A percentile compares a stretch with the other conserved stretches of the same genome.
Evolutionary conservation across 352 stramenopile genomes (phyloP).

Genomic region (Pythium dissotocum): DNA sequence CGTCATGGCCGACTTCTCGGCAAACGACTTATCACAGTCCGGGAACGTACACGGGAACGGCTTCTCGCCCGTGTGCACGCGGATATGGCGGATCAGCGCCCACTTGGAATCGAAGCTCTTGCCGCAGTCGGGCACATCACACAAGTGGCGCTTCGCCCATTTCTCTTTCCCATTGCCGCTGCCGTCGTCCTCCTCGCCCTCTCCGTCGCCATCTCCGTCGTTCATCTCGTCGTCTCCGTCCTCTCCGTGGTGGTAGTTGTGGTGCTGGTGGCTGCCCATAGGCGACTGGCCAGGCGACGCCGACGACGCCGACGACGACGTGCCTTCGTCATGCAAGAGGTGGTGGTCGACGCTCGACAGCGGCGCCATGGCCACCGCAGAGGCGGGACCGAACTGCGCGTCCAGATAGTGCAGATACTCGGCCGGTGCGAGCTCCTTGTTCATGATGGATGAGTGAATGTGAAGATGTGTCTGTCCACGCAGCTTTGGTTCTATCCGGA

Average conservation of each 20-base stretch:
- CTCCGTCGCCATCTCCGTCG: slow-evolving; percentile 8
- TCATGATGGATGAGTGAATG: slow-evolving; percentile 12
- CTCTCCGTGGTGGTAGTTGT: background rate
- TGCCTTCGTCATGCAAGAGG: slow-evolving; percentile 27
- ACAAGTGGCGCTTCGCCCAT: slow-evolving; percentile 78
- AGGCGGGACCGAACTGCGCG: slow-evolving; percentile 6
- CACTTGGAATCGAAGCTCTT: slow-evolving; percentile 89
- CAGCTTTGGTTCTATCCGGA: no score
- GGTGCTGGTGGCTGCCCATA: background rate
- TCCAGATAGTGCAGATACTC: slow-evolving; percentile 32
- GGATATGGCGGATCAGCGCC: slow-evolving; percentile 85
- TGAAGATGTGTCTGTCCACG: background rate
- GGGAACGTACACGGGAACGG: slow-evolving; percentile 81
- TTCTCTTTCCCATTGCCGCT: slow-evolving; percentile 36
- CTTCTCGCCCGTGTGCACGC: slow-evolving; percentile 88
- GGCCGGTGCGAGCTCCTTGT: slow-evolving; percentile 19
- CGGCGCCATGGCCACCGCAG: slow-evolving; percentile 14
- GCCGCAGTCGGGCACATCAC: slow-evolving; percentile 59
- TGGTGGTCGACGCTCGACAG: slow-evolving; percentile 22
- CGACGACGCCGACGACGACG: slow-evolving; percentile 28
- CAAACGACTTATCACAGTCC: slow-evolving; percentile 88
- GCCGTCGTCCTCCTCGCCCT: slow-evolving; percentile 11
- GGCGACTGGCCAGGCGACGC: slow-evolving; percentile 26
- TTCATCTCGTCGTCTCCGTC: slow-evolving; percentile 15
- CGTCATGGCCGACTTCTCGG: slow-evolving; percentile 87